phyloP scores from a whole-genome alignment of 75 land plant genomes.

The Picea glauca region DNA sequence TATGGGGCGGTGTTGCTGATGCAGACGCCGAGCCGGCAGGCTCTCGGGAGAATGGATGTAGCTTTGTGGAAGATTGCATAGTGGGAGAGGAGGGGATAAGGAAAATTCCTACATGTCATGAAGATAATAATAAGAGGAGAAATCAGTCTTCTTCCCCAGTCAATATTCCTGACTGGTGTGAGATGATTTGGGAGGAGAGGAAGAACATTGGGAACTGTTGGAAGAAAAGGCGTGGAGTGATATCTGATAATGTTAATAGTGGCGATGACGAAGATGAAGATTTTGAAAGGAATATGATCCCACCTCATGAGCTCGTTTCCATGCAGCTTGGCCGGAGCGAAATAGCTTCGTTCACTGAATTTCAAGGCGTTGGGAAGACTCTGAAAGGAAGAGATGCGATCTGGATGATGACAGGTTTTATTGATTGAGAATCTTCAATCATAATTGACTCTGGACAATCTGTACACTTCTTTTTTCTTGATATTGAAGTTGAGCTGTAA shows the following conservation, averaged over 20 bases:
- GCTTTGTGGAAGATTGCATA: neutral
- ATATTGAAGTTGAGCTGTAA: no score
- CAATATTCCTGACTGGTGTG: conserved; percentile 69
- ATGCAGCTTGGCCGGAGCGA: conserved; percentile 48
- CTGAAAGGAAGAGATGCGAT: conserved; percentile 83
- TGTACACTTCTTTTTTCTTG: no score
- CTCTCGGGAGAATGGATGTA: neutral
- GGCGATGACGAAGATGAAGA: conserved; percentile 14
- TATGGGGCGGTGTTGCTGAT: neutral
- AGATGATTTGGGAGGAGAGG: conserved; percentile 25
- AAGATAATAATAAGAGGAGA: neutral
- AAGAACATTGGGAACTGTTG: conserved; percentile 11
- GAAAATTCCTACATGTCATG: neutral
- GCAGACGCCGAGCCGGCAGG: neutral
- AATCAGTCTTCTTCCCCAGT: conserved; percentile 44
- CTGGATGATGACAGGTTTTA: conserved; percentile 59
- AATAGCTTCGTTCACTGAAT: conserved; percentile 62
- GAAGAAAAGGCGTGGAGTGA: neutral
- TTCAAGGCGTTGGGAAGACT: conserved; percentile 78
- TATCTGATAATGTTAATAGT: neutral
- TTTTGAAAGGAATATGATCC: conserved; percentile 29
- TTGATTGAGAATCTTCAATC: conserved; percentile 19
- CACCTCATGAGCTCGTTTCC: conserved; percentile 68
- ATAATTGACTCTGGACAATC: no score
- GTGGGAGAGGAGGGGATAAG: neutral